Evolutionary conservation across 2,329 filamentous ascomycete species (phyloP).

Genomic region (Hypoxylon sp.): DNA sequence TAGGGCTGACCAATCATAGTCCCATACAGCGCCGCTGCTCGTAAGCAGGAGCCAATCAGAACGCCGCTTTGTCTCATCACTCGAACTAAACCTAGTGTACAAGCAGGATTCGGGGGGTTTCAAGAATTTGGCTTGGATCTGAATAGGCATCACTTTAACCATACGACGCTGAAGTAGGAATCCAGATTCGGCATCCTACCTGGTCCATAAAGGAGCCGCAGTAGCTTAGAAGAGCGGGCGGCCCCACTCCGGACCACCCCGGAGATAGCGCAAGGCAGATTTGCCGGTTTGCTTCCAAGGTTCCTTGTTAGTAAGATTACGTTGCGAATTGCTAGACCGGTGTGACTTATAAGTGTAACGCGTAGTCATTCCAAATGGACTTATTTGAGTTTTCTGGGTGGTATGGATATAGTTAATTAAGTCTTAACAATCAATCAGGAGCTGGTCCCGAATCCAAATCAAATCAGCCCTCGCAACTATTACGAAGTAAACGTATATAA

Average conservation of each 20-base stretch:
- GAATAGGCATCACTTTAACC: slow-evolving; percentile 32
- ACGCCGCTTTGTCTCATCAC: slow-evolving; percentile 9
- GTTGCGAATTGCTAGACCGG: background rate
- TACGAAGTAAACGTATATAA: background rate
- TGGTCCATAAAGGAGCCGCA: slow-evolving; percentile 22
- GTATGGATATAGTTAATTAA: background rate
- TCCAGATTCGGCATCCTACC: slow-evolving; percentile 20
- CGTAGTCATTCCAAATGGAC: background rate
- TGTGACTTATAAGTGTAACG: background rate
- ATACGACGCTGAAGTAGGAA: slow-evolving; percentile 19
- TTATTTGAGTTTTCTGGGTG: background rate
- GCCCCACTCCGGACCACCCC: slow-evolving; percentile 19
- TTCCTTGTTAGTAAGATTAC: background rate
- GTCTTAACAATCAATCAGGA: background rate
- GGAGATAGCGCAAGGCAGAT: slow-evolving; percentile 24
- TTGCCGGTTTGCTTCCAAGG: background rate
- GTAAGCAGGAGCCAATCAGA: slow-evolving; percentile 44
- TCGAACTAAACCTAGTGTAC: slow-evolving; percentile 22
- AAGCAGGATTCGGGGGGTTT: slow-evolving; percentile 33
- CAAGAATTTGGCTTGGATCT: slow-evolving; percentile 19
- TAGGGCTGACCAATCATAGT: slow-evolving; percentile 39
- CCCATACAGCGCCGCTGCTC: slow-evolving; percentile 19
- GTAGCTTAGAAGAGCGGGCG: slow-evolving; percentile 20
- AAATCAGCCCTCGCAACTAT: background rate
- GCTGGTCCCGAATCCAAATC: background rate